phyloP scores from a whole-genome alignment of 1,284 basidiomycete species.

The Cutaneotrichosporon sp. region DNA sequence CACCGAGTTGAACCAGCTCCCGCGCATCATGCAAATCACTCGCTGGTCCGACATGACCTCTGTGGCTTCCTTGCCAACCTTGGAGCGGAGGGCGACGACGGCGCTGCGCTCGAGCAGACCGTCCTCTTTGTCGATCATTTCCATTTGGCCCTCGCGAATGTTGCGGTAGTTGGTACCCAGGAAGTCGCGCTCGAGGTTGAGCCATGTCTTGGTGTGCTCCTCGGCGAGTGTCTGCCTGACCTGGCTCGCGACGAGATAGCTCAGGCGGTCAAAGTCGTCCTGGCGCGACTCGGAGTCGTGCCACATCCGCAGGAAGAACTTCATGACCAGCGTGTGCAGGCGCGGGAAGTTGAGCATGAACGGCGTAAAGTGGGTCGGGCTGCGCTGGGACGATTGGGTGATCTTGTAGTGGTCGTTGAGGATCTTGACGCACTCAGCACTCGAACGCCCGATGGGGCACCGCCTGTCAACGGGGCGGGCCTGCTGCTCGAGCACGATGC shows the following conservation, averaged over 20 bases:
- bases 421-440: conserved; percentile 60
- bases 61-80: conserved; percentile 83
- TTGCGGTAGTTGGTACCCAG: conserved; percentile 77
- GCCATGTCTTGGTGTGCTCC: conserved; percentile 75
- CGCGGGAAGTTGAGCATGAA: conserved; percentile 83
- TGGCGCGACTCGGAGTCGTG: conserved; percentile 77
- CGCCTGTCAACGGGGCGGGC: conserved; percentile 69
- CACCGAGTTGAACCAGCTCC: conserved; percentile 44
- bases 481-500: conserved; percentile 79
- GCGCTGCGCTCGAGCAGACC: conserved; percentile 79
- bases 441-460: conserved; percentile 77
- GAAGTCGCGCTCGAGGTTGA: conserved; percentile 80
- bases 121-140: conserved; percentile 85
- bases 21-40: conserved; percentile 45
- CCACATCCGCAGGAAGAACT: conserved; percentile 92
- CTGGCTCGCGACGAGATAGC: conserved; percentile 80
- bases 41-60: conserved; percentile 86
- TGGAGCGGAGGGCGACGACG: conserved; percentile 77
- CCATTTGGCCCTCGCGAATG: conserved; percentile 88
- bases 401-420: conserved; percentile 65
- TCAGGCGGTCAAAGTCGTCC: conserved; percentile 75
- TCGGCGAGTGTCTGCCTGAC: conserved; percentile 70
- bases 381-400: conserved; percentile 31
- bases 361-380: conserved; percentile 74
- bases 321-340: conserved; percentile 74